phyloP scores from a whole-genome alignment of 1,284 basidiomycete genomes.

The Cutaneotrichosporon mucoides region DNA sequence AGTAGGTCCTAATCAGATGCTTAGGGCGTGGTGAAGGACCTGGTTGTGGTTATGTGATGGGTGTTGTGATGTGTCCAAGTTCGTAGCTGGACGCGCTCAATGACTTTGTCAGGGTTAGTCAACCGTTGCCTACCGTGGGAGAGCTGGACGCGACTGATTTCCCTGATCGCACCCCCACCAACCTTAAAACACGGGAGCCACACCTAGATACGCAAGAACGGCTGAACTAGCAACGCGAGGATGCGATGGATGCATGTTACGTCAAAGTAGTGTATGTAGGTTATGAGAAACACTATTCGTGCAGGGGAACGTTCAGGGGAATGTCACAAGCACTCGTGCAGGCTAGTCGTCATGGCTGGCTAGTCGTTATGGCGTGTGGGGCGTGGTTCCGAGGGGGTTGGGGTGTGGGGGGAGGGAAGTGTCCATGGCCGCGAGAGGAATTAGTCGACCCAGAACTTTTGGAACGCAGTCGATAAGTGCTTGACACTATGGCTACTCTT shows the following conservation, averaged over 20 bases:
- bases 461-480: slow-evolving; percentile 35
- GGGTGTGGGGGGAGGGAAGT: neutral
- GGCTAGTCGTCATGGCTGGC: too few relatives aligned
- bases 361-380: too few relatives aligned
- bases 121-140: slow-evolving; percentile 2
- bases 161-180: too few relatives aligned
- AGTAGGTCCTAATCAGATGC: too few relatives aligned
- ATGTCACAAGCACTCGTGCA: neutral
- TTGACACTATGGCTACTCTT: slow-evolving; percentile 37
- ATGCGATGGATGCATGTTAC: slow-evolving; percentile 1
- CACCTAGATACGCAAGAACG: too few relatives aligned
- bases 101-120: slow-evolving; percentile 8
- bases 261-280: slow-evolving; percentile 2
- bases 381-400: too few relatives aligned
- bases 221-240: too few relatives aligned
- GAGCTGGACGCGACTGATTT: neutral
- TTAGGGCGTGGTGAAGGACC: neutral
- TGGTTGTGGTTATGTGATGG: neutral
- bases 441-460: slow-evolving; percentile 46
- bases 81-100: neutral
- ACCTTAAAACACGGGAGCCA: too few relatives aligned
- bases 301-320: neutral
- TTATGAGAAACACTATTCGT: neutral
- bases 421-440: neutral
- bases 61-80: too few relatives aligned